Base-by-base conservation (phyloP, 257 asterid genomes). In the Forsythia suspensa region DNA sequence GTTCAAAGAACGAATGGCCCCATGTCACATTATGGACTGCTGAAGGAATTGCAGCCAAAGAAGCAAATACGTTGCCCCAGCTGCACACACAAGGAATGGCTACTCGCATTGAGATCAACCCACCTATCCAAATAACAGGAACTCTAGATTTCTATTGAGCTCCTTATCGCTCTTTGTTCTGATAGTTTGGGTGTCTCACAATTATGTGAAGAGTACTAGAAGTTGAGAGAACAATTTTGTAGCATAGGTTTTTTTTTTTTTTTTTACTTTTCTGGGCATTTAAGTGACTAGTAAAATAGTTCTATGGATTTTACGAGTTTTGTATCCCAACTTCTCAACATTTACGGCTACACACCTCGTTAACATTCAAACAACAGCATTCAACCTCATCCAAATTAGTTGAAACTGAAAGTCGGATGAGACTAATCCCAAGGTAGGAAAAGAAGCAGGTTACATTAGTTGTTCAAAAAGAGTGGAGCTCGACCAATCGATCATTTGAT, bases 11-110 rank as follows among this genome's bases (percentile, higher is more conserved):
- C 52, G 88, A 92, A 82, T 95, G 99, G 98, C 94, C 98, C 3
- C 99, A 95, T 46, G 87, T 85, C 44, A 95, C 98, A 9, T 70
- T 95, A 76, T 93, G 99, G 98, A 89, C 97, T 66, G 97, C 89
- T 44, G 76, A 80, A 43, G 96, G 96, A 71, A 85, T 86, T 76
- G 13, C 82, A 15, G 88, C 99, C 3, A 91, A 86, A 87, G 99
- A 93, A 57, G 97, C 97, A 52, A 92, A 91, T 76, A 76, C 71
- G n/a, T 85, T 95, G 79, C 97, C 97, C 21, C 86, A 81, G 5
- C 85, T 95, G 70, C 70, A 81, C 55, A 80, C 85, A 18, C 82
- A 92, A 83, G 99, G 97, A 52, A 91, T 92, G 82, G 98, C 98
- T 44, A 86, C 82, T 73, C 96, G 95, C 7, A 43, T 93, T 8